Base-by-base conservation (phyloP, 805 yeast species). In the Candida hungchunana region DNA sequence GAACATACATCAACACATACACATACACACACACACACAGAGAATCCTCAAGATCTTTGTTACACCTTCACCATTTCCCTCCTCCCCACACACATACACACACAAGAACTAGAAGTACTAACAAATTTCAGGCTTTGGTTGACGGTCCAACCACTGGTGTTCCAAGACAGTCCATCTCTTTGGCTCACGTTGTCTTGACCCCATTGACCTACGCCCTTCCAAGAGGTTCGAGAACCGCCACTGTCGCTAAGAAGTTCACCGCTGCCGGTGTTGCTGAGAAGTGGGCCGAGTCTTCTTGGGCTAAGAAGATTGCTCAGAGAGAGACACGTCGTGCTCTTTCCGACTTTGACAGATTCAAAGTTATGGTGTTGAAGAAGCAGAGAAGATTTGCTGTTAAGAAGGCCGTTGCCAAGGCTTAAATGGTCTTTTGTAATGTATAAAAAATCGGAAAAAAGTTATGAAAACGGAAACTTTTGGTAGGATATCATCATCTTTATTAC, bases 341-440 rank as follows among this genome's bases (percentile, higher is more conserved):
- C 58, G 99, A 93, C 74, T 93, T 93, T 63, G 96, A 93, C 79
- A 89, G 99, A 82, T 93, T 93, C 96, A 96, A 90, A 80, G 98
- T 90, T 59, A 67, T 84, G 70, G 94, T 88, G 60, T 80, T 88
- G 69, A 93, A 84, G 84, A 93, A 90, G 82, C 97, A 94, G 79
- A 87, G 86, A 75, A 84, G 88, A 75, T 82, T 70, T 68, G 85
- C 88, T 72, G 90, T 87, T 63, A 86, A 83, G 77, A 89, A 87
- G 79, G 94, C 95, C 71, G 80, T 84, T 64, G 95, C 96, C 64
- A 88, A 89, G 83, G 96, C 95, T 72, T 82, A 81, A 48, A 32
- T 32, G 39, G 23, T n/a, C 14, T 37, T 33, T 35, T 39, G 43
- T 39, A 39, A 39, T 39, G 43, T 39, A 39, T 34, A 39, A 34